phyloP scores from a whole-genome alignment of 2,329 filamentous ascomycete genomes.

The Aspergillus hiratsukae region DNA sequence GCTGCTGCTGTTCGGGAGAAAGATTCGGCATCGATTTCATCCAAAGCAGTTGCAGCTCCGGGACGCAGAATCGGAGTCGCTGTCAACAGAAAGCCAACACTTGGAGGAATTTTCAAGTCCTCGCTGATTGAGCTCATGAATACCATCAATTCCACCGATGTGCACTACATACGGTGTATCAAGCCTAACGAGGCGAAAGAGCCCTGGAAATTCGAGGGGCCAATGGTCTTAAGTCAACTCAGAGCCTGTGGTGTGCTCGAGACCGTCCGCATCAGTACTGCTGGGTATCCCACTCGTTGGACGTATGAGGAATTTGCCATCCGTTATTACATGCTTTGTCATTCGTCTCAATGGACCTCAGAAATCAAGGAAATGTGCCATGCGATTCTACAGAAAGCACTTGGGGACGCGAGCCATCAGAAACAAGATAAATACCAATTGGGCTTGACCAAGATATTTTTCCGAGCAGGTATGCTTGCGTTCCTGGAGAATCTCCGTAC shows the following conservation, averaged over 20 bases:
- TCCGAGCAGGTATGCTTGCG: slow-evolving; percentile 97
- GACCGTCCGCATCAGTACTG: slow-evolving; percentile 94
- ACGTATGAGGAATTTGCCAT: slow-evolving; percentile 98
- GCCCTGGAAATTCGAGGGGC: slow-evolving; percentile 96
- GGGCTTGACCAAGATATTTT: slow-evolving; percentile 97
- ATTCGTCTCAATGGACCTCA: slow-evolving; percentile 82
- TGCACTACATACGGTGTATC: slow-evolving; percentile 98
- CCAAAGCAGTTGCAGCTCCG: slow-evolving; percentile 65
- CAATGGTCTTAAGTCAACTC: slow-evolving; percentile 96
- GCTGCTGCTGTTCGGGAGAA: slow-evolving; percentile 87
- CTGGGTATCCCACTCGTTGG: slow-evolving; percentile 96
- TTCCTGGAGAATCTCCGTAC: slow-evolving; percentile 94
- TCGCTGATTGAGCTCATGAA: slow-evolving; percentile 97
- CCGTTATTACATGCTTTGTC: slow-evolving; percentile 96
- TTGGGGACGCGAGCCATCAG: slow-evolving; percentile 70
- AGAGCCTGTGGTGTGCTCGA: slow-evolving; percentile 98
- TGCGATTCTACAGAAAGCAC: slow-evolving; percentile 80
- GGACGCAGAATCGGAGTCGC: slow-evolving; percentile 87
- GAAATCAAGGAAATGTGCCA: slow-evolving; percentile 94
- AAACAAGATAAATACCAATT: slow-evolving; percentile 93
- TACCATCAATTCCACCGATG: slow-evolving; percentile 96
- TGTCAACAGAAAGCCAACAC: slow-evolving; percentile 91
- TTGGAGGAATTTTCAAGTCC: slow-evolving; percentile 98
- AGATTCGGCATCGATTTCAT: slow-evolving; percentile 63
- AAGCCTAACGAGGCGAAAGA: slow-evolving; percentile 98